These are phyloP conservation scores for Citrus unshiu DNA, from an alignment of 345 rosid genomes.

Conservation along the genomic window DNA sequence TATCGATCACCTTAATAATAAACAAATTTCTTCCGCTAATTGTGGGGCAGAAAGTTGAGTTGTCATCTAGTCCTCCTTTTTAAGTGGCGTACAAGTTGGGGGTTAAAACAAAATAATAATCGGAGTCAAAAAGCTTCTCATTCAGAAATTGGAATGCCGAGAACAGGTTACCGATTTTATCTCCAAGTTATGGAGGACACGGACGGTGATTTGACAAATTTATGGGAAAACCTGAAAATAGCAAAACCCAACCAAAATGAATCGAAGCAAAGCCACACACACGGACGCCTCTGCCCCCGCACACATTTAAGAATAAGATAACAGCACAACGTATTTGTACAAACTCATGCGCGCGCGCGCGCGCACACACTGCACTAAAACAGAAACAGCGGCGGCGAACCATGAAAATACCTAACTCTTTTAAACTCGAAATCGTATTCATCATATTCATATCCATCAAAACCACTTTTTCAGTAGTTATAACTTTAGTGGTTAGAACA, in stretches of 20 bases:
- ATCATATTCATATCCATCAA: background rate
- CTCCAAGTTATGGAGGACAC: background rate
- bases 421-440: constrained; percentile 10
- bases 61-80: background rate
- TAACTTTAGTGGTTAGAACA: constrained; percentile 37
- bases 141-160: too few species aligned
- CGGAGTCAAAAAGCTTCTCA: background rate
- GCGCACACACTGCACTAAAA: too few species aligned
- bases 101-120: too few species aligned
- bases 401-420: constrained; percentile 34
- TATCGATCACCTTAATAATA: background rate
- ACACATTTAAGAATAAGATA: background rate
- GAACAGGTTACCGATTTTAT: background rate
- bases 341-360: too few species aligned
- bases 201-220: constrained; percentile 21
- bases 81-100: background rate
- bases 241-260: background rate
- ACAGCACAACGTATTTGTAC: too few species aligned
- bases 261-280: background rate
- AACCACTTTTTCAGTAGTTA: constrained; percentile 45
- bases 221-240: background rate
- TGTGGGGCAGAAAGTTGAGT: constrained; percentile 10
- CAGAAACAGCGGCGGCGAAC: constrained; percentile 16
- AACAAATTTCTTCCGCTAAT: constrained; percentile 19
- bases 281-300: background rate